Conservation (phyloP, 2,329 filamentous ascomycete species). For the Penicillium freii region DNA sequence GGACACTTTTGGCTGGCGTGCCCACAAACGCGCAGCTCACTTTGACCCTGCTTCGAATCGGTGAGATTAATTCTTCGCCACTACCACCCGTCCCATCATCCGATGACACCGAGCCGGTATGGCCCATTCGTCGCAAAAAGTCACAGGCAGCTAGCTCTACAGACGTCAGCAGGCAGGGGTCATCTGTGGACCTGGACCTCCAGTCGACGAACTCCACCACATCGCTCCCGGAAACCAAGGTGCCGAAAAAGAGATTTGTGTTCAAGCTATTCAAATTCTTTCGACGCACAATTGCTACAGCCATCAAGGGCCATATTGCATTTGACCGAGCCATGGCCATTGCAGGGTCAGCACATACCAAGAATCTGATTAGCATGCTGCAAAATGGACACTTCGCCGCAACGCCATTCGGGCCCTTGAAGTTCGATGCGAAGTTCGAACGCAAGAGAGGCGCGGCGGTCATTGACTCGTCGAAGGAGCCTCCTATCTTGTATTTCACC, state of each 20-base stretch:
- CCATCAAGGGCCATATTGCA: slow-evolving; percentile 67
- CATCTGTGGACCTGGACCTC: not conserved
- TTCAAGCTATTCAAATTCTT: slow-evolving; percentile 62
- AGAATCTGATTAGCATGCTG: slow-evolving; percentile 69
- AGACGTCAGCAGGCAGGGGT: slow-evolving; percentile 49
- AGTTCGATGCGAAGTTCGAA: slow-evolving; percentile 70
- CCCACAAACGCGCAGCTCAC: slow-evolving; percentile 85
- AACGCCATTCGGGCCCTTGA: slow-evolving; percentile 63
- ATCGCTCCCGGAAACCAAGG: slow-evolving; percentile 9
- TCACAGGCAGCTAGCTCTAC: slow-evolving; percentile 51
- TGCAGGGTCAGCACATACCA: slow-evolving; percentile 61
- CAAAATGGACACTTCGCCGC: slow-evolving; percentile 45
- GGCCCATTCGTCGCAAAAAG: slow-evolving; percentile 42
- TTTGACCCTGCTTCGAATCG: slow-evolving; percentile 75
- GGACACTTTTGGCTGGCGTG: slow-evolving; percentile 72
- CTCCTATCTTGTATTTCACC: slow-evolving; percentile 59
- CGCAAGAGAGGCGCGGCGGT: slow-evolving; percentile 72
- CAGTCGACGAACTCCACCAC: not conserved
- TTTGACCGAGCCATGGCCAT: slow-evolving; percentile 70
- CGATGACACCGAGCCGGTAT: slow-evolving; percentile 31
- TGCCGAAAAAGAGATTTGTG: slow-evolving; percentile 39
- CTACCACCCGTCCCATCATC: slow-evolving; percentile 61
- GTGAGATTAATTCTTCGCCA: slow-evolving; percentile 77
- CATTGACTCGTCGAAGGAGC: slow-evolving; percentile 49
- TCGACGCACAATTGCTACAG: slow-evolving; percentile 67